Evolutionary conservation across 2,329 filamentous ascomycete genomes (phyloP).

Genomic region (Stromatinia cepivora): DNA sequence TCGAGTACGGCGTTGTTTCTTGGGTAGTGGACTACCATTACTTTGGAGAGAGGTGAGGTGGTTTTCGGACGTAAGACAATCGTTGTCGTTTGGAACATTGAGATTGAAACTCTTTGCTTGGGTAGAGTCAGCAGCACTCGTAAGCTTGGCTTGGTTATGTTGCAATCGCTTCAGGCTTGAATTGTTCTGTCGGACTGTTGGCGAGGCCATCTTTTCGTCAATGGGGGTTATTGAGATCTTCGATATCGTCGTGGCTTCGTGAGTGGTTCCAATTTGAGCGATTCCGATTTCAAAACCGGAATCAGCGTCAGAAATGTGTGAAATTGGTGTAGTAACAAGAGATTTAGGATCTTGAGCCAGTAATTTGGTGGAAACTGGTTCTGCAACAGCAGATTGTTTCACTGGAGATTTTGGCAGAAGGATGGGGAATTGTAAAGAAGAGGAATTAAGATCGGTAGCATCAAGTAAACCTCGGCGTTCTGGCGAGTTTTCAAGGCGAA

Average conservation of each 20-base stretch:
- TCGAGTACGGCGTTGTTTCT: neutral
- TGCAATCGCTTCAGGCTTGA: neutral
- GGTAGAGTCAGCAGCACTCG: no score
- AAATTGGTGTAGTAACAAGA: neutral
- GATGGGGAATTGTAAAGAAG: constrained; percentile 3
- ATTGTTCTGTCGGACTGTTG: neutral
- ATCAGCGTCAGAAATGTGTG: neutral
- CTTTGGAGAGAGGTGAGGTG: neutral
- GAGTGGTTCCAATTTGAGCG: neutral
- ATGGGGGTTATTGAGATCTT: neutral
- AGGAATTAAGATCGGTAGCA: constrained; percentile 16
- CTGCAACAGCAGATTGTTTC: neutral
- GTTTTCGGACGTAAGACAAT: neutral
- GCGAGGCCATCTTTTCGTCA: neutral
- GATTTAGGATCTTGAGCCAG: neutral
- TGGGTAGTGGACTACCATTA: constrained; percentile 5
- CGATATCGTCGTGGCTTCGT: neutral
- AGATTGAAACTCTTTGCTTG: neutral
- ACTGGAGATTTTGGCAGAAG: neutral
- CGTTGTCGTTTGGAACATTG: neutral
- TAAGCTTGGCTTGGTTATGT: neutral
- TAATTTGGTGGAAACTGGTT: neutral
- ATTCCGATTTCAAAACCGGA: neutral
- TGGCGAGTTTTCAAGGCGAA: neutral
- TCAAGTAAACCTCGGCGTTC: constrained; percentile 14